A percentile compares a stretch with the other conserved stretches of the same genome.
These are phyloP conservation scores for Myxozyma melibiosi DNA, from an alignment of 805 yeast species.

Conservation along the genomic window DNA sequence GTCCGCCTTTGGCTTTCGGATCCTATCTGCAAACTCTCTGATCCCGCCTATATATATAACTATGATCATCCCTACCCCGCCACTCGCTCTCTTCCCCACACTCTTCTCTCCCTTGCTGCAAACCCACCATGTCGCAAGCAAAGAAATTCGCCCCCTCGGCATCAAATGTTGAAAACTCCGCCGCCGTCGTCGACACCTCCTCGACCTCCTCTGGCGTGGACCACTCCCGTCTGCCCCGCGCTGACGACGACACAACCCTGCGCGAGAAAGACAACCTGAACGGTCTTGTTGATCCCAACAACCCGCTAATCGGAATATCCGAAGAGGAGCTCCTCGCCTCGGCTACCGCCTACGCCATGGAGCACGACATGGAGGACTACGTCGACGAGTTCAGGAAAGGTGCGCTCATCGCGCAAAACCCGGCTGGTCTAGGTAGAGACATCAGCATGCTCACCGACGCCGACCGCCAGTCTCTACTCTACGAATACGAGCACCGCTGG, in stretches of 20 bases:
- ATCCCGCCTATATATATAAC: neutral
- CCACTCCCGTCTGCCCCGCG: neutral
- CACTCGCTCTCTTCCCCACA: neutral
- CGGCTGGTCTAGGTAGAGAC: constrained; percentile 45
- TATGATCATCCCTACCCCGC: neutral
- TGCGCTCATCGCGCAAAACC: constrained; percentile 60
- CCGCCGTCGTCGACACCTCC: neutral
- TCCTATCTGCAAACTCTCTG: no score
- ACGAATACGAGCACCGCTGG: constrained; percentile 54
- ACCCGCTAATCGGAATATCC: constrained; percentile 37
- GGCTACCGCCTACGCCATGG: constrained; percentile 37
- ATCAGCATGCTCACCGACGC: constrained; percentile 45
- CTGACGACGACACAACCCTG: neutral
- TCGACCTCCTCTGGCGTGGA: neutral
- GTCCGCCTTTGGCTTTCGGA: no score
- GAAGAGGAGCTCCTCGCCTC: constrained; percentile 34
- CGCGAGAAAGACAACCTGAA: neutral
- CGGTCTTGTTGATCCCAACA: constrained; percentile 19
- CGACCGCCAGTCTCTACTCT: constrained; percentile 44
- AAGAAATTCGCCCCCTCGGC: constrained; percentile 12
- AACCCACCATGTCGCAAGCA: neutral
- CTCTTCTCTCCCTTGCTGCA: neutral
- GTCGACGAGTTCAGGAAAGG: constrained; percentile 46
- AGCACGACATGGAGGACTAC: constrained; percentile 38
- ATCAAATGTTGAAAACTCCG: constrained; percentile 4